Percentiles rank a stretch among this genome's conserved stretches.
Evolutionary conservation across 805 yeast species (phyloP).

Genomic region (Zygoascus biomembranicola): DNA sequence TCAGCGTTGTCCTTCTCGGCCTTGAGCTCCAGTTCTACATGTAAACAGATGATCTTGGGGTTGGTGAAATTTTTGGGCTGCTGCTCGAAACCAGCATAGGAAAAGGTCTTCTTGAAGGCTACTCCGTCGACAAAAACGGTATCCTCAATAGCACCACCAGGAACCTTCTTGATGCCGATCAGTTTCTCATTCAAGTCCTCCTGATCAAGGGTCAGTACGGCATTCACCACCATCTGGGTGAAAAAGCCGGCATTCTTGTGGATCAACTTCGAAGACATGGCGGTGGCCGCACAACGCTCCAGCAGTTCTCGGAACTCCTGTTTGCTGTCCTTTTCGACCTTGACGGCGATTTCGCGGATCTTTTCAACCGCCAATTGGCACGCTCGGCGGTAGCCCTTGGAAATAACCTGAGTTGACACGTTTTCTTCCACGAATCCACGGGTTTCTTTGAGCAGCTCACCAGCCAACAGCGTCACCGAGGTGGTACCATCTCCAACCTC

Average conservation of each 20-base stretch:
- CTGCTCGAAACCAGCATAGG: slow-evolving; percentile 98
- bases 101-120: slow-evolving; percentile 93
- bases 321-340: slow-evolving; percentile 46
- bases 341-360: slow-evolving; percentile 67
- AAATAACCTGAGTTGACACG: slow-evolving; percentile 80
- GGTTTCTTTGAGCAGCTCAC: slow-evolving; percentile 86
- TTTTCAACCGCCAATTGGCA: slow-evolving; percentile 65
- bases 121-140: slow-evolving; percentile 86
- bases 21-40: slow-evolving; percentile 91
- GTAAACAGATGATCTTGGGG: slow-evolving; percentile 78
- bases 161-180: slow-evolving; percentile 89
- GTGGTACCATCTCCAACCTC: slow-evolving; percentile 99
- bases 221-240: slow-evolving; percentile 94
- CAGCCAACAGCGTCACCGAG: slow-evolving; percentile 83
- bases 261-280: slow-evolving; percentile 93
- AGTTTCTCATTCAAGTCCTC: slow-evolving; percentile 78
- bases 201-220: slow-evolving; percentile 80
- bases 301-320: slow-evolving; percentile 64
- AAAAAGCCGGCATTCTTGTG: slow-evolving; percentile 81
- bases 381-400: slow-evolving; percentile 82
- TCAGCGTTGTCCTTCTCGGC: slow-evolving; percentile 99
- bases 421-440: slow-evolving; percentile 93
- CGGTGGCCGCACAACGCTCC: slow-evolving; percentile 91
- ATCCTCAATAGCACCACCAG: slow-evolving; percentile 96
- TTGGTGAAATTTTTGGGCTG: slow-evolving; percentile 80